Evolutionary conservation across 176 grass and related monocot genomes (phyloP), one percentile per base, ranked within the genome.

Genomic region (Triticum monococcum): DNA sequence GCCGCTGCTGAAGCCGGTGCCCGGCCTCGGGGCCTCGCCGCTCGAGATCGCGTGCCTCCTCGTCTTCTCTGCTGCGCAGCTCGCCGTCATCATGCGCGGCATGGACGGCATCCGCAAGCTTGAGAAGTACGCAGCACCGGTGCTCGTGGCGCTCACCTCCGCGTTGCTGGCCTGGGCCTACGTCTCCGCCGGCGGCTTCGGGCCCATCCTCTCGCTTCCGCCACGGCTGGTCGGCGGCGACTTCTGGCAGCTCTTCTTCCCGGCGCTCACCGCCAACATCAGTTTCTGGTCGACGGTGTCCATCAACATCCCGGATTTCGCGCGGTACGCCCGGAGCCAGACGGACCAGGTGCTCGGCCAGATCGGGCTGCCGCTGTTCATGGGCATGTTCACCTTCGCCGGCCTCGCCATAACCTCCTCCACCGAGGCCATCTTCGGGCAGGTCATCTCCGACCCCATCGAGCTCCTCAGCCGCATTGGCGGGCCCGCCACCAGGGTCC

Each of bases 301-400:
- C 73, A 52, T 76, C 73, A 76, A 48, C 45, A 76, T 76, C 45
- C 73, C 73, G 16, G 73, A 76, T 46, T 76, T 76, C 73, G 73
- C 73, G 46, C 73, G 73, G 14, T 76, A 76, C 25, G 73, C 73
- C 2, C 45, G 73, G 26, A 76, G 73, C 73, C 73, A 76, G 45
- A 10, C 45, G 26, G 73, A 76, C 73, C 73, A 76, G 73, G 73
- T 76, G 45, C 73, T 76, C 45, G 45, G 73, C 26, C 73, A 76
- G 73, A 46, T 54, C 14, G 73, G 73, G 8, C 73, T 76, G 26
- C 73, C 73, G 2, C 0, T 76, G 25, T 76, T 76, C 73, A 76
- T 76, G 73, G 73, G 45, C 45, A 17, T 76, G 26, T 76, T 54
- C 73, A 54, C 73, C 25, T 76, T 54, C 73, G 73, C 73, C 73